Conservation (phyloP, 2,329 filamentous ascomycete species). For the Claviceps citrina region DNA sequence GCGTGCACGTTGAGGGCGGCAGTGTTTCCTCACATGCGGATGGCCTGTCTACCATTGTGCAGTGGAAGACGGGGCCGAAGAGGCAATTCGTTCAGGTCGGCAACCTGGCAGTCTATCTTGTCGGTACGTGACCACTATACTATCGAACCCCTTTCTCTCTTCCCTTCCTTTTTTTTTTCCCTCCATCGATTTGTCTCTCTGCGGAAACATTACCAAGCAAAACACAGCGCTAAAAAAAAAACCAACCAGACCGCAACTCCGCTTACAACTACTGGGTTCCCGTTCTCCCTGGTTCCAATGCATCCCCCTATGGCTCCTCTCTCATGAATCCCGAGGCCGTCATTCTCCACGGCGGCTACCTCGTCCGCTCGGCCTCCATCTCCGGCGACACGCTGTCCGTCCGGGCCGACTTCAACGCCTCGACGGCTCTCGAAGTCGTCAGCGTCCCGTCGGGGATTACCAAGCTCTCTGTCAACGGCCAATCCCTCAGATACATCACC, state of each 20-base stretch:
- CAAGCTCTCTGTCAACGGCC: constrained; percentile 27
- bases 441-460: constrained; percentile 38
- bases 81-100: constrained; percentile 19
- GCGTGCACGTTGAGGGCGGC: constrained; percentile 13
- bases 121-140: constrained; percentile 15
- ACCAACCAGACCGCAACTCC: constrained; percentile 38
- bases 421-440: constrained; percentile 50
- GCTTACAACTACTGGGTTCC: constrained; percentile 58
- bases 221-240: background rate
- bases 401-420: constrained; percentile 52
- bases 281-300: constrained; percentile 27
- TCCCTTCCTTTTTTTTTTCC: too few species aligned
- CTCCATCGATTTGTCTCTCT: background rate
- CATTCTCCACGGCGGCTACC: constrained; percentile 48
- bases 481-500: constrained; percentile 20
- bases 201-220: background rate
- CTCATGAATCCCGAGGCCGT: constrained; percentile 27
- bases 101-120: constrained; percentile 27
- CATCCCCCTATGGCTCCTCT: constrained; percentile 18
- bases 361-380: constrained; percentile 44
- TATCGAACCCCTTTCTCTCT: background rate
- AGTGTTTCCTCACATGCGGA: constrained; percentile 13
- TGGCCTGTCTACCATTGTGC: constrained; percentile 13
- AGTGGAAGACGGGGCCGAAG: constrained; percentile 17
- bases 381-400: constrained; percentile 42